phyloP scores from a whole-genome alignment of 352 stramenopile genomes.

The Pythium oligandrum region DNA sequence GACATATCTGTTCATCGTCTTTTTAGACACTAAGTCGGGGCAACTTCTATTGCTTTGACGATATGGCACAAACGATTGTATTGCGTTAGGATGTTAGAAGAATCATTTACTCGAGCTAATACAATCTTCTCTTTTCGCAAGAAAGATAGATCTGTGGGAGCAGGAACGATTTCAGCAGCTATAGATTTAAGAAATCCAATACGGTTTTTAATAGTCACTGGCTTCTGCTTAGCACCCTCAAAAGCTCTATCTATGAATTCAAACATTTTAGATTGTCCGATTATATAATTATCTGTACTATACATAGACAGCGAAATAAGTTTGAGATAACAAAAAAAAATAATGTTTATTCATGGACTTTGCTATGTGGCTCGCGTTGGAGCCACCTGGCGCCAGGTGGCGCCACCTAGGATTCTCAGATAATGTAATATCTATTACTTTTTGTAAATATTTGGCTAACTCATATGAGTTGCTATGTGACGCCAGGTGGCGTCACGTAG shows the following conservation, averaged over 20 bases:
- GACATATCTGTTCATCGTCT: slow-evolving; percentile 11
- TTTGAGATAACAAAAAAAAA: slow-evolving; percentile 9
- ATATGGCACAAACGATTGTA: slow-evolving; percentile 11
- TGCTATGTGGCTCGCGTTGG: too few species aligned
- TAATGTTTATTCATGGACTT: not conserved
- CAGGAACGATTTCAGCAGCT: slow-evolving; percentile 3
- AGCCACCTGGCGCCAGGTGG: too few species aligned
- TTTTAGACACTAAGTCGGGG: slow-evolving; percentile 3
- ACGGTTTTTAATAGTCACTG: slow-evolving; percentile 5
- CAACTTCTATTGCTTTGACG: slow-evolving; percentile 5
- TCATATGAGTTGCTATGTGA: too few species aligned
- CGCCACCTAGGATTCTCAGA: too few species aligned
- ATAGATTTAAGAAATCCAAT: slow-evolving; percentile 10
- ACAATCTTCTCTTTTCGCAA: slow-evolving; percentile 9
- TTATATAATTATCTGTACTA: slow-evolving; percentile 2
- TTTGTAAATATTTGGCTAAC: too few species aligned
- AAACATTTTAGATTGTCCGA: slow-evolving; percentile 8
- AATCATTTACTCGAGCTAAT: slow-evolving; percentile 11
- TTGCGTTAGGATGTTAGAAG: slow-evolving; percentile 9
- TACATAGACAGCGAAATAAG: not conserved
- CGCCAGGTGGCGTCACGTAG: too few species aligned
- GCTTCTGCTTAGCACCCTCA: slow-evolving; percentile 5
- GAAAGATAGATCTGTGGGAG: slow-evolving; percentile 6
- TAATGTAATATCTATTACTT: too few species aligned
- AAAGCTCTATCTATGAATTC: slow-evolving; percentile 9